Evolutionary conservation across 2,329 filamentous ascomycete genomes (phyloP), one percentile per base, ranked within the genome.

Genomic region (Colletotrichum sp.): DNA sequence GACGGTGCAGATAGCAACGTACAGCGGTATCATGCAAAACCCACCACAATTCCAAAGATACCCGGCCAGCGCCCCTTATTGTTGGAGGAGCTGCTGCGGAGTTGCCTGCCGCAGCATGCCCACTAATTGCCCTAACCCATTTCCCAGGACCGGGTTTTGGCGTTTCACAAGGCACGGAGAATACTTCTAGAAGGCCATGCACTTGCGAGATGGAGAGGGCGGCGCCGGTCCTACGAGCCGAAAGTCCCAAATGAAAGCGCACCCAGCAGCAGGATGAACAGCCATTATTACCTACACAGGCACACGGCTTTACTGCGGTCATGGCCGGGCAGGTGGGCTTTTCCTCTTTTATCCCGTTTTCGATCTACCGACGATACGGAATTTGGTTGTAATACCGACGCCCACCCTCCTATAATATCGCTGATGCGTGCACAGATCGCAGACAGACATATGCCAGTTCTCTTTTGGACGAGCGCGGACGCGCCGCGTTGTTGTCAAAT

Each of bases 111-210:
- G 64, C 71, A 24, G 61, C 34, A 43, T 61, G 32, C 24, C 43
- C 57, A 30, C 26, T 26, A 64, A 55, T 36, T 61, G 52, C 71
- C 55, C 55, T 57, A 63, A 36, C 36, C 57, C 69, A 67, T 64
- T 60, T 55, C 59, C 52, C 64, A 67, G 34, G 26, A 68, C 72
- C 55, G 52, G 64, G 75, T 57, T 57, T 24, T 26, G 28, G 10
- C 55, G 67, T 72, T 66, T 75, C 59, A 69, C 68, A 59, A 65
- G 61, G 63, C 52, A 67, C 26, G 48, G 67, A 66, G 57, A 77
- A 77, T 59, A 67, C 63, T 77, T 77, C 75, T 75, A 72, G 75
- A 77, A 77, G 63, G 28, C 67, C 52, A 65, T 64, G 28, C 43
- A 64, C 39, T 75, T 72, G 68, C 59, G 64, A 72, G 60, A 61